A percentile compares a stretch with the other conserved stretches of the same genome.
Conservation (phyloP, 768 basidiomycete species). For the Pleurotus djamor region DNA sequence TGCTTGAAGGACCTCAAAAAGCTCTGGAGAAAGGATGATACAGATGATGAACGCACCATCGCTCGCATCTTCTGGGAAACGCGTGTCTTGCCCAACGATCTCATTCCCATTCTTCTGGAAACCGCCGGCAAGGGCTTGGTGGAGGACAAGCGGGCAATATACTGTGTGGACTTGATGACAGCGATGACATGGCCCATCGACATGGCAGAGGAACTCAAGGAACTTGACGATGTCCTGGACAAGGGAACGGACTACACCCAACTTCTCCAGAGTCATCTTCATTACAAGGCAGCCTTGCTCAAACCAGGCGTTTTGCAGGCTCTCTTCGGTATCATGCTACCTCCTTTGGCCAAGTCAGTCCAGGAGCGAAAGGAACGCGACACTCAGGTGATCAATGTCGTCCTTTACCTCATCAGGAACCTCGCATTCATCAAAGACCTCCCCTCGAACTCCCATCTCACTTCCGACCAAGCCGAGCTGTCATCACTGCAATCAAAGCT, state of each 20-base stretch:
- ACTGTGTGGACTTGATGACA: conserved; percentile 85
- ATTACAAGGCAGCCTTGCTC: conserved; percentile 85
- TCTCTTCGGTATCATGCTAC: conserved; percentile 72
- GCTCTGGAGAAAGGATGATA: conserved; percentile 95
- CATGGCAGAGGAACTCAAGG: conserved; percentile 89
- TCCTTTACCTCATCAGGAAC: conserved; percentile 89
- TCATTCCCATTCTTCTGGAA: conserved; percentile 80
- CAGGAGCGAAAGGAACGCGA: conserved; percentile 80
- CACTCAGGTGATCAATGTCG: conserved; percentile 81
- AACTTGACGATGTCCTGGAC: conserved; percentile 82
- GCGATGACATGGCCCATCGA: conserved; percentile 99
- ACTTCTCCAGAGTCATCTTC: conserved; percentile 73
- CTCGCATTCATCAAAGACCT: conserved; percentile 92
- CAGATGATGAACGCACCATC: conserved; percentile 94
- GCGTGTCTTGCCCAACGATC: conserved; percentile 83
- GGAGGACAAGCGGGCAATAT: conserved; percentile 81
- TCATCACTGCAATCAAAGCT: conserved; percentile 78
- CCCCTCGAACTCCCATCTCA: conserved; percentile 65
- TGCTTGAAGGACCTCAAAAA: conserved; percentile 94
- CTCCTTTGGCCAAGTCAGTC: conserved; percentile 67
- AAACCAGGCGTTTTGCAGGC: conserved; percentile 67
- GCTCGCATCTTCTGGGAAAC: conserved; percentile 91
- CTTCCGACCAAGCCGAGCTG: conserved; percentile 77
- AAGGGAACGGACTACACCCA: conserved; percentile 88
- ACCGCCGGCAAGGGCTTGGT: conserved; percentile 77